Evolutionary conservation across 2,329 filamentous ascomycete genomes (phyloP), one percentile per base, ranked within the genome.

Genomic region (Colletotrichum sp.): DNA sequence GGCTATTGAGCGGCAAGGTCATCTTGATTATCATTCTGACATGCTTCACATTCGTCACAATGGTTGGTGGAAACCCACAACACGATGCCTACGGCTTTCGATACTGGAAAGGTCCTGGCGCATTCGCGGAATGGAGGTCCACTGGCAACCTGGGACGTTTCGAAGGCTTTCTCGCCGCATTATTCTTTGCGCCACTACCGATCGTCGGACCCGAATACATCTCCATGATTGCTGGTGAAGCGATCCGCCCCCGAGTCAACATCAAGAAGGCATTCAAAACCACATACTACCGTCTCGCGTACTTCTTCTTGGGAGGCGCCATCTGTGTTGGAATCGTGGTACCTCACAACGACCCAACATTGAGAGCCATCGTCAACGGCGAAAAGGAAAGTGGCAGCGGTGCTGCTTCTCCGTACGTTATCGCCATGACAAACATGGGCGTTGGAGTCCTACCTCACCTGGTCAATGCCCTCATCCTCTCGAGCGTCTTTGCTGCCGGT

Each of bases 181-280:
- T 95, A 59, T 94, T 94, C 82, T 90, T 90, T 77, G 92, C 91
- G 15, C 87, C 87, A 69, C 94, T 93, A 81, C 91, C 90, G 24
- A 88, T 94, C 70, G 90, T 91, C 32, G 93, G 93, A 1, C 92
- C 92, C 5, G 93, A 94, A 79, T 94, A 94, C 79, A 90, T 94
- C 60, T 88, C 89, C 39, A 92, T 92, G 80, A 94, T 94, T 1
- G 92, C 94, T 16, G 94, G 93, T 60, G 93, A 95, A 83, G 89
- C 92, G 4, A 87, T 93, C 80, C 91, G 92, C 77, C 93, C 93
- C 0, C 89, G 92, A 8, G 85, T 85, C 15, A 90, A 91, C 64
- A 90, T 96, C 83, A 93, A 93, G 39, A 89, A 89, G 67, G 94
- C 94, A 2, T 95, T 91, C 86, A 95, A 94, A 80, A 92, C 92